Conservation (phyloP, 495 filamentous ascomycete genomes). For the Lepidopterella palustris region DNA sequence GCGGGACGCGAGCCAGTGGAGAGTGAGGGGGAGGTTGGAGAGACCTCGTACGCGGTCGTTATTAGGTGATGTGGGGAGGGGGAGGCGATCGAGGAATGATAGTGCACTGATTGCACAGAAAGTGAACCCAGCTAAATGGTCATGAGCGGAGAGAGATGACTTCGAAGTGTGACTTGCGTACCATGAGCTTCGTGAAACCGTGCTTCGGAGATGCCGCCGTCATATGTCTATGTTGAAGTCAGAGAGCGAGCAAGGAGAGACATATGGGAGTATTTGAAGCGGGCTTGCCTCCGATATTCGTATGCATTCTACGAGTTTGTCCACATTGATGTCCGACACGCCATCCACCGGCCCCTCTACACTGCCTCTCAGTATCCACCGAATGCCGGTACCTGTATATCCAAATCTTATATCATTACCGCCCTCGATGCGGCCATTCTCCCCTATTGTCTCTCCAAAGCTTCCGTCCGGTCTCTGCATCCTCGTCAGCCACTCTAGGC, state of each 20-base stretch:
- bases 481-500: conserved; percentile 64
- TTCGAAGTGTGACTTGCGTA: conserved; percentile 38
- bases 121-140: conserved; percentile 66
- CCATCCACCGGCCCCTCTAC: conserved; percentile 45
- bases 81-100: conserved; percentile 56
- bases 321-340: conserved; percentile 69
- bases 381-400: conserved; percentile 70
- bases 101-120: conserved; percentile 78
- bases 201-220: conserved; percentile 79
- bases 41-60: conserved; percentile 23
- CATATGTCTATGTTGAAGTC: conserved; percentile 61
- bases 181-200: conserved; percentile 83
- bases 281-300: conserved; percentile 55
- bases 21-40: conserved; percentile 41
- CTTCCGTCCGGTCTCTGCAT: conserved; percentile 82
- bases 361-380: conserved; percentile 69
- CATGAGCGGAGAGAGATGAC: background rate
- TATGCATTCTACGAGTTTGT: conserved; percentile 63
- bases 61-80: conserved; percentile 10
- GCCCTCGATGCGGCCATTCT: conserved; percentile 58
- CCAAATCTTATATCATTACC: conserved; percentile 82
- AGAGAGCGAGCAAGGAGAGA: background rate
- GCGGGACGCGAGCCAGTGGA: conserved; percentile 63
- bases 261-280: conserved; percentile 28
- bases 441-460: conserved; percentile 74